Evolutionary conservation across 345 rosid species (phyloP).

Genomic region (Rhodomyrtus tomentosa): DNA sequence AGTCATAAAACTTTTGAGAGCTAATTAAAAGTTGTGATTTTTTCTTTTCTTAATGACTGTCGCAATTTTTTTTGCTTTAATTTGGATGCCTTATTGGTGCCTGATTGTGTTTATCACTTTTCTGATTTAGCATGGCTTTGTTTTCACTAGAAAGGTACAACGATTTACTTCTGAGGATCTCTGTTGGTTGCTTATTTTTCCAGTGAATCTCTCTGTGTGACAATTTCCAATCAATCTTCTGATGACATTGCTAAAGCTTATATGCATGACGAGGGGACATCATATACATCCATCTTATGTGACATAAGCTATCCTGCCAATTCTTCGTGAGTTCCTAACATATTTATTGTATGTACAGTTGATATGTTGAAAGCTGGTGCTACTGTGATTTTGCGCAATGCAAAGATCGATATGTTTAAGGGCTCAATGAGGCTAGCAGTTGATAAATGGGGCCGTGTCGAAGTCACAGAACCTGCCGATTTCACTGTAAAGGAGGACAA

Average conservation of each 20-base stretch:
- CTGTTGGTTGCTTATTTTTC: background rate
- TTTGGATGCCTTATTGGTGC: background rate
- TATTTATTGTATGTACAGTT: constrained; percentile 11
- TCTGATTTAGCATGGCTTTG: background rate
- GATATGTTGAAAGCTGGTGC: constrained; percentile 27
- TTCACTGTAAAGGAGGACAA: constrained; percentile 26
- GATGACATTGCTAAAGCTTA: background rate
- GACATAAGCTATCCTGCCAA: background rate
- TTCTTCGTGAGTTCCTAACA: background rate
- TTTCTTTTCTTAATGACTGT: background rate
- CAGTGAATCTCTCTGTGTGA: background rate
- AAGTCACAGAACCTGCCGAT: constrained; percentile 22
- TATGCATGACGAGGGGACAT: background rate
- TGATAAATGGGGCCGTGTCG: constrained; percentile 43
- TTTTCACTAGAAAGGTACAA: background rate
- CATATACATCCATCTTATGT: background rate
- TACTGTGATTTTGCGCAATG: constrained; percentile 34
- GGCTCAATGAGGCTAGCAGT: constrained; percentile 39
- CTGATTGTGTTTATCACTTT: background rate
- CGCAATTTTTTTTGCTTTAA: background rate
- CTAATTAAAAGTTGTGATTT: background rate
- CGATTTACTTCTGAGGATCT: background rate
- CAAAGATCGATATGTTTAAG: constrained; percentile 39
- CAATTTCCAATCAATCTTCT: background rate
- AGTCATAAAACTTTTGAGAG: background rate